These are phyloP conservation scores for Leishmania turanica DNA, from an alignment of 208 protist species.

Conservation along the genomic window DNA sequence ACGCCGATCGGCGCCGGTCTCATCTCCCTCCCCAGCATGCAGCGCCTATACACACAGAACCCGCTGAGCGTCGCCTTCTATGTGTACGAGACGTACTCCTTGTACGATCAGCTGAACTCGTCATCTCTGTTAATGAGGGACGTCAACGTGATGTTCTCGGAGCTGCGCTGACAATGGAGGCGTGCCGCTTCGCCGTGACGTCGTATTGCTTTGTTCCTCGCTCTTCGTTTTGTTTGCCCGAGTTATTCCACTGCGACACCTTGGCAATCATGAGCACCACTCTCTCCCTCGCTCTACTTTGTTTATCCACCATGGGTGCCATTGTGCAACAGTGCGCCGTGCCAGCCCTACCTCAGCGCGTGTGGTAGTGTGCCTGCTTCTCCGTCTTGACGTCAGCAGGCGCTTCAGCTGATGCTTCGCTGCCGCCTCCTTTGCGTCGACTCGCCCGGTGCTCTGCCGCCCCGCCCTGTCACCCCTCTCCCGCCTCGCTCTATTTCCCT, in stretches of 20 bases:
- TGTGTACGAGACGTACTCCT: conserved; percentile 91
- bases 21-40: conserved; percentile 74
- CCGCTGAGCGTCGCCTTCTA: conserved; percentile 84
- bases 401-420: background rate
- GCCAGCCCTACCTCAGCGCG: background rate
- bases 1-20: conserved; percentile 86
- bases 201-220: background rate
- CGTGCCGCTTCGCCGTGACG: background rate
- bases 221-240: background rate
- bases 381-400: background rate
- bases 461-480: background rate
- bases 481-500: background rate
- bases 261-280: background rate
- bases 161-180: conserved; percentile 37
- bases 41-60: conserved; percentile 58
- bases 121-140: conserved; percentile 87
- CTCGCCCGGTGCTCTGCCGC: background rate
- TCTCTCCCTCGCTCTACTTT: background rate
- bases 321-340: background rate
- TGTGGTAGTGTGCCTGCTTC: conserved; percentile 3
- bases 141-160: conserved; percentile 78
- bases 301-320: background rate
- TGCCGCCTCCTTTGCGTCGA: background rate
- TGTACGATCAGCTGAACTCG: conserved; percentile 86
- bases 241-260: background rate